Conservation (phyloP, 768 basidiomycete species). For the Suillus ampliporus region DNA sequence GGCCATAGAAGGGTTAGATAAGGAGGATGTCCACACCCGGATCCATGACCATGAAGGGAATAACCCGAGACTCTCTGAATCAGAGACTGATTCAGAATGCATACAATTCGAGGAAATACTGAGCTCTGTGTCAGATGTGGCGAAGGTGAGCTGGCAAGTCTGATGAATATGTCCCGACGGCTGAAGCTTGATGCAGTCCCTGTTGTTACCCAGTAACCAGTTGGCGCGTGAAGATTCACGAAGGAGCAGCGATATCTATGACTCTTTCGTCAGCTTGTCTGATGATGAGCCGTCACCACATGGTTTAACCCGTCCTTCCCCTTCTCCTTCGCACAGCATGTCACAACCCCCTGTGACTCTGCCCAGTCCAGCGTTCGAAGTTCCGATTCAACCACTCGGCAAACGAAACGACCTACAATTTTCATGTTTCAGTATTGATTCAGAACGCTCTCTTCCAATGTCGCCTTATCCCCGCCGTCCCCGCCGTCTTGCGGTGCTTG, state of each 20-base stretch:
- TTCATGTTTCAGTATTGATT: not conserved
- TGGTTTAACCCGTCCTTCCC: slow-evolving; percentile 26
- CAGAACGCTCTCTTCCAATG: not conserved
- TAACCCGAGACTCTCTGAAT: slow-evolving; percentile 40
- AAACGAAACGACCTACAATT: not conserved
- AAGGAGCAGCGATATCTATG: slow-evolving; percentile 6
- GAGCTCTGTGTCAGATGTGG: not conserved
- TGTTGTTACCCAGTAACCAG: not conserved
- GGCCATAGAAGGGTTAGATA: not conserved
- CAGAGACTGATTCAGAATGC: not conserved
- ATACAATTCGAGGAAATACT: not conserved
- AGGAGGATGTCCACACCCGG: slow-evolving; percentile 11
- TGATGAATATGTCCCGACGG: not conserved
- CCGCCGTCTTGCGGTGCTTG: slow-evolving; percentile 44
- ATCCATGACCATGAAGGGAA: slow-evolving; percentile 54
- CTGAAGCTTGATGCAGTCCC: not conserved
- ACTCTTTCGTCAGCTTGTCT: slow-evolving; percentile 15
- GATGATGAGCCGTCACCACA: slow-evolving; percentile 16
- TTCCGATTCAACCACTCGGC: slow-evolving; percentile 2
- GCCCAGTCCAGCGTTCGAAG: slow-evolving; percentile 30
- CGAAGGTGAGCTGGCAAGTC: not conserved
- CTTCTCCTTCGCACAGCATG: slow-evolving; percentile 38
- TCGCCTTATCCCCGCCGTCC: slow-evolving; percentile 27
- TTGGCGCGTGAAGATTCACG: not conserved
- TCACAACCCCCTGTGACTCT: slow-evolving; percentile 42